Conservation (phyloP, 2,329 filamentous ascomycete genomes). For the Septoria petroselini region DNA sequence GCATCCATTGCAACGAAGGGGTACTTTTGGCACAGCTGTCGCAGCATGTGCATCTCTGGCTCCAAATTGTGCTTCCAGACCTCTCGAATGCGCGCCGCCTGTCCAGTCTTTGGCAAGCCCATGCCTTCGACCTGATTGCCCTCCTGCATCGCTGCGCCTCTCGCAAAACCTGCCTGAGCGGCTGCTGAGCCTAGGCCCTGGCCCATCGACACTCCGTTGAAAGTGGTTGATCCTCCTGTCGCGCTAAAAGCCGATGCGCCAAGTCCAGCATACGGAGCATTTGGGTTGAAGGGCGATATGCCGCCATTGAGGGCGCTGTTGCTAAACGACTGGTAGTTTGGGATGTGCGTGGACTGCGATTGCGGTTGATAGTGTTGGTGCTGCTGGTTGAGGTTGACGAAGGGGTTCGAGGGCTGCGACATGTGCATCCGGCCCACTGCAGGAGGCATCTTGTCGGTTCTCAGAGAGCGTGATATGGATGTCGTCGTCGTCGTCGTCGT, state of each 20-base stretch:
- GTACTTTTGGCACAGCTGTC: slow-evolving; percentile 82
- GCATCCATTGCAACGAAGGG: slow-evolving; percentile 99
- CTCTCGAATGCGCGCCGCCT: slow-evolving; percentile 81
- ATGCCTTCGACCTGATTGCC: slow-evolving; percentile 32
- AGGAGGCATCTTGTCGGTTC: slow-evolving; percentile 52
- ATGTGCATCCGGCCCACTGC: slow-evolving; percentile 57
- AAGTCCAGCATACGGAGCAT: slow-evolving; percentile 27
- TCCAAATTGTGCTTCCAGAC: slow-evolving; percentile 92
- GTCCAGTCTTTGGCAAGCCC: slow-evolving; percentile 53
- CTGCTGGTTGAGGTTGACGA: slow-evolving; percentile 53
- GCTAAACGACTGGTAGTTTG: slow-evolving; percentile 38
- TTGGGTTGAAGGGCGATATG: slow-evolving; percentile 38
- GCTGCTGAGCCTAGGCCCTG: slow-evolving; percentile 82
- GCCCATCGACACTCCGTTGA: slow-evolving; percentile 35
- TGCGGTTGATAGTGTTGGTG: slow-evolving; percentile 34
- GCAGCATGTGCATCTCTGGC: slow-evolving; percentile 82
- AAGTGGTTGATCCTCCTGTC: slow-evolving; percentile 29
- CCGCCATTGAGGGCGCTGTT: slow-evolving; percentile 42
- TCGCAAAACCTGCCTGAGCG: slow-evolving; percentile 80
- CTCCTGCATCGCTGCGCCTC: slow-evolving; percentile 60
- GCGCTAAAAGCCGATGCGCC: slow-evolving; percentile 35
- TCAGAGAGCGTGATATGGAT: not conserved
- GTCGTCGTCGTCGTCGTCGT: too few species aligned
- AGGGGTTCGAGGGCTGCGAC: slow-evolving; percentile 58
- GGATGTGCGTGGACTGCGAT: slow-evolving; percentile 32